These are phyloP conservation scores for Ceratobasidium sp. DNA, from an alignment of 1,284 basidiomycete species.

Conservation along the genomic window DNA sequence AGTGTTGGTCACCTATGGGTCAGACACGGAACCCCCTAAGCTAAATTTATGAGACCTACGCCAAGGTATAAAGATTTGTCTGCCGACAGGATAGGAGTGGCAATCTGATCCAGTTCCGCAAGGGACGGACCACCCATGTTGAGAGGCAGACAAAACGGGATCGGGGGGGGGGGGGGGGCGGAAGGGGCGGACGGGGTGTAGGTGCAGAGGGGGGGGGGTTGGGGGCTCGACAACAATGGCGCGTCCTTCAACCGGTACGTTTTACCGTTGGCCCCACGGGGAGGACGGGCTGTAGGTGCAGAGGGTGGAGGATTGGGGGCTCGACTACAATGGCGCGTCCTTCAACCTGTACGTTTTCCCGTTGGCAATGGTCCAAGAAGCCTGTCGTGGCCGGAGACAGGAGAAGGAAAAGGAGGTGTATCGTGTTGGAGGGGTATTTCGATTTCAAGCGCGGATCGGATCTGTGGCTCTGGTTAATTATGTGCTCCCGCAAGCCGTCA, in stretches of 20 bases:
- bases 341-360: neutral
- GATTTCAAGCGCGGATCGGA: conserved; percentile 8
- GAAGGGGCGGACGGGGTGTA: neutral
- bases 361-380: neutral
- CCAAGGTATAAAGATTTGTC: conserved; percentile 35
- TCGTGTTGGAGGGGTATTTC: neutral
- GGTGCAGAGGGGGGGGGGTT: neutral
- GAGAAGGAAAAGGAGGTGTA: neutral
- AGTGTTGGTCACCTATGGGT: neutral
- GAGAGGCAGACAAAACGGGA: neutral
- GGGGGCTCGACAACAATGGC: neutral
- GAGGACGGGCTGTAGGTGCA: neutral
- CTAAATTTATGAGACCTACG: conserved; percentile 7
- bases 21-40: neutral
- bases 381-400: neutral
- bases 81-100: conserved; percentile 13
- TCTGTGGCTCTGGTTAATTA: conserved; percentile 2
- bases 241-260: neutral
- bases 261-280: no score
- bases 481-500: conserved; percentile 7
- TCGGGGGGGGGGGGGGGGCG: neutral
- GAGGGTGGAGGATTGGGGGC: neutral
- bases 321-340: neutral
- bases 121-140: conserved; percentile 41
- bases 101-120: conserved; percentile 33